Base-by-base conservation (phyloP, 163 green algal species). In the Chlamydomonas reinhardtii region DNA sequence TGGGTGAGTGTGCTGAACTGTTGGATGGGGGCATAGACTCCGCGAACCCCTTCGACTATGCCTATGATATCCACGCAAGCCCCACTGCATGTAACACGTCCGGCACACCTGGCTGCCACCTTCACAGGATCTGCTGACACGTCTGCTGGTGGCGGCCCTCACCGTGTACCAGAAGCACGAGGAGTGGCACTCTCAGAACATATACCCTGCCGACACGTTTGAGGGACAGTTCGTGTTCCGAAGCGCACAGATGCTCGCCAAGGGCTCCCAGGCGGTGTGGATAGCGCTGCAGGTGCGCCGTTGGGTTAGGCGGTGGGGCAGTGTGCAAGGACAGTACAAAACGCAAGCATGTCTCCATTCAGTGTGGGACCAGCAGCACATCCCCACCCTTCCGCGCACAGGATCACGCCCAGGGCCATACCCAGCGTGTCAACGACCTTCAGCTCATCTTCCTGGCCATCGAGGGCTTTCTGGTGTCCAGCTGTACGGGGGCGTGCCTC, bases 371-470 rank as follows among this genome's bases (percentile, higher is more conserved):
- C n/a, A n/a, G n/a, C n/a, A n/a, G n/a, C n/a, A n/a, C n/a, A n/a
- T n/a, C n/a, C n/a, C n/a, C n/a, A n/a, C n/a, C n/a, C n/a, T 48
- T 48, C 39, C 5, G 24, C 24, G 9, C 48, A 4, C 59, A 66
- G 59, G 17, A 66, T 29, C 59, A 66, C 59, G 59, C 59, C 17
- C 2, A 66, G 59, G 59, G 59, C 14, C 59, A 66, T 22, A 66
- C 59, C 59, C 24, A 29, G 2, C 22, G 25, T 6, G 66, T 85
- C 43, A 85, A 85, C 65, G 59, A 9, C 35, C 78, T 85, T 43
- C 78, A 85, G 66, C 78, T 85, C 11, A 39, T 56, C 20, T 85
- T 85, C 48, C 78, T 85, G 43, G 22, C 76, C 12, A 4, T 85
- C 1, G 78, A 85, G 68, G 78, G 78, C 39, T 75, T 83, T 35